Percentiles rank a stretch among this genome's conserved stretches.
Conservation (phyloP, 2,329 filamentous ascomycete species). For the Thielaviopsis musarum region DNA sequence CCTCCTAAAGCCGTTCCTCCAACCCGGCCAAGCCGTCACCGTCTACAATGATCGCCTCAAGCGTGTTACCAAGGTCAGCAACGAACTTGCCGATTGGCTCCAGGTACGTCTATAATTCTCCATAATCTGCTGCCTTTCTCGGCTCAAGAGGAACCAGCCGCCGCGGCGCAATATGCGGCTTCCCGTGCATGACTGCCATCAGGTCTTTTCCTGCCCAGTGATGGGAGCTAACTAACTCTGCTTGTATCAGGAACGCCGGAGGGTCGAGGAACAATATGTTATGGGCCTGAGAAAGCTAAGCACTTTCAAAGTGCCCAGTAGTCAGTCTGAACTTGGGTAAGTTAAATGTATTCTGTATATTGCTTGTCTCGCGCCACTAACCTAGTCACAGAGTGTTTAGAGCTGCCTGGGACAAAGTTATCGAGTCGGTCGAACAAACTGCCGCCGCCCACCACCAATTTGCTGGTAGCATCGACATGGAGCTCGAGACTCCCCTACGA, state of each 20-base stretch:
- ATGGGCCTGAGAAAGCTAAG: constrained; percentile 66
- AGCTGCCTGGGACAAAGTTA: constrained; percentile 74
- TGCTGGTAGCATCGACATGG: constrained; percentile 65
- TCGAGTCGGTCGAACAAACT: constrained; percentile 61
- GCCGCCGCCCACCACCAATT: constrained; percentile 72
- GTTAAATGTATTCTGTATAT: constrained; percentile 17
- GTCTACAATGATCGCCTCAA: constrained; percentile 76
- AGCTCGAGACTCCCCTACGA: constrained; percentile 73
- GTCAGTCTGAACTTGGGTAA: constrained; percentile 74
- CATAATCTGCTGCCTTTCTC: too few relatives aligned
- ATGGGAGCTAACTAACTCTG: background rate
- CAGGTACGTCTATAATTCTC: constrained; percentile 43
- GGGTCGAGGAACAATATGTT: constrained; percentile 81
- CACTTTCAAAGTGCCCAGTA: constrained; percentile 55
- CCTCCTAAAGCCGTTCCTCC: constrained; percentile 50
- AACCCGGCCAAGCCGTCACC: constrained; percentile 65
- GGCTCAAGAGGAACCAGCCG: background rate
- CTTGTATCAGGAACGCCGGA: constrained; percentile 64
- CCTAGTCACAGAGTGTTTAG: constrained; percentile 57
- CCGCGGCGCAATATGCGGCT: background rate
- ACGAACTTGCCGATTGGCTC: constrained; percentile 90
- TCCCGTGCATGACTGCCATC: background rate
- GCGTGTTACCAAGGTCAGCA: constrained; percentile 71
- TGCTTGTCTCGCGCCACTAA: background rate
- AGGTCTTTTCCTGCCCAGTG: background rate